Percentiles rank a stretch among this genome's conserved stretches.
These are phyloP conservation scores for Acanthamoeba lenticulata DNA, from an alignment of 208 protist genomes.

Conservation along the genomic window DNA sequence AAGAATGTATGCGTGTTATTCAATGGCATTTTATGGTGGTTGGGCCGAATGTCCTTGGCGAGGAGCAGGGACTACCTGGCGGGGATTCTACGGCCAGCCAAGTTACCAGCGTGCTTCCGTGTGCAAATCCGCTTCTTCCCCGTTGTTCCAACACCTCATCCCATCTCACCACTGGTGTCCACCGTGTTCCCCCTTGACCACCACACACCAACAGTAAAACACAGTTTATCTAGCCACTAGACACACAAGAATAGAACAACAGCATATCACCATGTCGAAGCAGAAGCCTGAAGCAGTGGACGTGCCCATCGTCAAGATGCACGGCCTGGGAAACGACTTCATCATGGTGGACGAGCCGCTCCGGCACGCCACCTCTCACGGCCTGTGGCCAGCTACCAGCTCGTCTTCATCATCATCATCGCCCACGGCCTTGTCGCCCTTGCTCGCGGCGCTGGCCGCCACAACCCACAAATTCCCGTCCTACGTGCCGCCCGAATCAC, in stretches of 20 bases:
- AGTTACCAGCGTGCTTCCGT: not conserved
- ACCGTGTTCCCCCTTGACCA: too few relatives aligned
- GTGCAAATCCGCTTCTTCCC: not conserved
- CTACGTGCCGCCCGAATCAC: not conserved
- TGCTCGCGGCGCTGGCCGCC: not conserved
- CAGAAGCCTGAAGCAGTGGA: not conserved
- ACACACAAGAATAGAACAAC: not conserved
- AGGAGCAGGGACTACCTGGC: too few relatives aligned
- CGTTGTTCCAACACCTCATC: not conserved
- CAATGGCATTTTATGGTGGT: too few relatives aligned
- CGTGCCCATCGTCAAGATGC: conserved; percentile 27
- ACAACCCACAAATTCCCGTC: not conserved
- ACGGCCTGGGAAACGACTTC: conserved; percentile 22
- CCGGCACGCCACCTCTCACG: not conserved
- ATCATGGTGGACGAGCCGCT: not conserved
- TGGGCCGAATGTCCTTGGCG: too few relatives aligned
- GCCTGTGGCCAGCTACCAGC: too few relatives aligned
- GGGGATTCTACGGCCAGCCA: not conserved
- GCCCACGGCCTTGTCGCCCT: not conserved
- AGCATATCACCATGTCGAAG: not conserved
- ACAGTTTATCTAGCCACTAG: not conserved
- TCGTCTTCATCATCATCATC: not conserved
- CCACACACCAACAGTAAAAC: not conserved
- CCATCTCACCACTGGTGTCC: not conserved
- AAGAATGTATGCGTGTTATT: too few relatives aligned